phyloP scores from a whole-genome alignment of 2,329 filamentous ascomycete genomes.

The Teratosphaeriaceae sp. region DNA sequence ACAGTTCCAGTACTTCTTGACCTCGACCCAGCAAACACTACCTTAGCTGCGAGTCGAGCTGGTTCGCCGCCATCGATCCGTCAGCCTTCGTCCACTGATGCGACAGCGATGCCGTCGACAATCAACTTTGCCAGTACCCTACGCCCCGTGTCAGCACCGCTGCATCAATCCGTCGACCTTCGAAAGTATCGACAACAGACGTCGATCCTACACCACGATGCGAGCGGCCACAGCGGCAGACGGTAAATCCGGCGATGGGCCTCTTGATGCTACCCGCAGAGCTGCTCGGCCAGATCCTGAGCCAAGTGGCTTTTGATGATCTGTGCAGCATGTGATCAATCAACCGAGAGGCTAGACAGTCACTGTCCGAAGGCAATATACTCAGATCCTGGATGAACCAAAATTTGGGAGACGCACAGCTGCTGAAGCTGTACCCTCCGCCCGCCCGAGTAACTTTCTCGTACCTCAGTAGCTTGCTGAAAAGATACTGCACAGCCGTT shows the following conservation, averaged over 20 bases:
- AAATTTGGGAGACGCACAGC: not conserved
- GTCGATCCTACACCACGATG: not conserved
- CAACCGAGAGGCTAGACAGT: not conserved
- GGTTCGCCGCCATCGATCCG: too few species aligned
- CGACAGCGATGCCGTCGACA: too few species aligned
- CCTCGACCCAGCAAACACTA: too few species aligned
- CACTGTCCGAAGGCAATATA: constrained; percentile 3
- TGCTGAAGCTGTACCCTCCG: not conserved
- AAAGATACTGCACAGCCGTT: not conserved
- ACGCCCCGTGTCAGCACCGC: too few species aligned
- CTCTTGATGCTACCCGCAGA: constrained; percentile 4
- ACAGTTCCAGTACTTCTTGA: too few species aligned
- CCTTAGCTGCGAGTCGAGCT: too few species aligned
- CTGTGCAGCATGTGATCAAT: constrained; percentile 4
- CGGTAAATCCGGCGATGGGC: not conserved
- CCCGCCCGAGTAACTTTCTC: not conserved
- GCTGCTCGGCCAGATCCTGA: constrained; percentile 2
- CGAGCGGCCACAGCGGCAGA: not conserved
- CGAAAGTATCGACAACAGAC: not conserved
- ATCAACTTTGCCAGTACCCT: too few species aligned
- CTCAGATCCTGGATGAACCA: constrained; percentile 1
- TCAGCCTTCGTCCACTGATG: too few species aligned
- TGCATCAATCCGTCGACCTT: too few species aligned
- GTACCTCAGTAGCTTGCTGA: not conserved
- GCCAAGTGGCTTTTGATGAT: constrained; percentile 1